Conservation (phyloP, 805 yeast genomes). For the Candida ovalis region DNA sequence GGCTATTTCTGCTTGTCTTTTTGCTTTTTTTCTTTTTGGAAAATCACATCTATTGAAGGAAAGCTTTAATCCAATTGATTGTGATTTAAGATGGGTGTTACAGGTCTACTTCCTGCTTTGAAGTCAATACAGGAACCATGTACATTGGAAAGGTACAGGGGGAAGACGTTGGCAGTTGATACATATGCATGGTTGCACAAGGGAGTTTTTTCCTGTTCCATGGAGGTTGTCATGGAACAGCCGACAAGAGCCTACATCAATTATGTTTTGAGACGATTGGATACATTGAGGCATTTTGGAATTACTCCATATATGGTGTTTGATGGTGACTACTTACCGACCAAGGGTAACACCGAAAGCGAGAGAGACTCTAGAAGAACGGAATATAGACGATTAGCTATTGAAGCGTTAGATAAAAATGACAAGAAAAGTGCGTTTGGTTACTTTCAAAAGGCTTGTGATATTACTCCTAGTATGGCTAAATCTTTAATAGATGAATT, state of each 20-base stretch:
- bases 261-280: constrained; percentile 62
- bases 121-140: constrained; percentile 66
- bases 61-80: neutral
- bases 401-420: constrained; percentile 47
- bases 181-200: constrained; percentile 96
- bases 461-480: constrained; percentile 89
- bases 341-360: constrained; percentile 68
- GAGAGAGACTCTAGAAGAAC: constrained; percentile 58
- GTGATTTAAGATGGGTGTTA: constrained; percentile 61
- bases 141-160: constrained; percentile 57
- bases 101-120: constrained; percentile 75
- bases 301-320: constrained; percentile 85
- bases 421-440: constrained; percentile 59
- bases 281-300: constrained; percentile 61
- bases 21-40: neutral
- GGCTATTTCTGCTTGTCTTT: neutral
- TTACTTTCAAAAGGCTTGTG: constrained; percentile 73
- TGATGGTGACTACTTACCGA: constrained; percentile 86
- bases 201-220: constrained; percentile 78
- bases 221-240: constrained; percentile 65
- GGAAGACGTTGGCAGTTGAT: constrained; percentile 85
- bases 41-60: neutral
- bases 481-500: constrained; percentile 75
- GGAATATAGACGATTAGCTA: constrained; percentile 56
- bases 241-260: constrained; percentile 73